Conservation (phyloP, 2,329 filamentous ascomycete genomes). For the Tympanopsis confertula region DNA sequence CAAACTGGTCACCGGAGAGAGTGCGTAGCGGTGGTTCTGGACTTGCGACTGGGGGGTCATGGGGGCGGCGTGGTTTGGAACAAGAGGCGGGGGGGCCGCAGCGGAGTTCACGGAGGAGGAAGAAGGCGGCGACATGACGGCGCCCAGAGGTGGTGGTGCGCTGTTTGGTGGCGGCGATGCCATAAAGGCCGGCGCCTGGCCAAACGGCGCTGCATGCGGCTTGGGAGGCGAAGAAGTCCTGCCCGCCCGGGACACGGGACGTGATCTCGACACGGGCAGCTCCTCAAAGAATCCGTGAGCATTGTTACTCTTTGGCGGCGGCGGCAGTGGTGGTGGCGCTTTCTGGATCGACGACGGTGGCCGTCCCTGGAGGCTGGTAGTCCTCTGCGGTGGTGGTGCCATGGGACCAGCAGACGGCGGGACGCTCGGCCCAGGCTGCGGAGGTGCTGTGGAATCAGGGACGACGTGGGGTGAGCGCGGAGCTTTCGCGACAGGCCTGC, state of each 20-base stretch:
- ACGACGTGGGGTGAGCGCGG: not conserved
- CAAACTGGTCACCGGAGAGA: constrained; percentile 21
- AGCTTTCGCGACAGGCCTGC: constrained; percentile 9
- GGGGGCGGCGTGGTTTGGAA: not conserved
- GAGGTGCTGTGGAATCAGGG: constrained; percentile 2
- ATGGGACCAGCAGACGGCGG: too few species aligned
- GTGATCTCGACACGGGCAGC: constrained; percentile 53
- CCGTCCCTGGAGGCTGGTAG: not conserved
- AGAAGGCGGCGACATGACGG: too few species aligned
- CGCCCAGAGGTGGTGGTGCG: too few species aligned
- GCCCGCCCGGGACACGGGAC: constrained; percentile 44
- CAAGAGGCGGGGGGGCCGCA: not conserved
- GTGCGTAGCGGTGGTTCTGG: constrained; percentile 3
- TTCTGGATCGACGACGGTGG: not conserved
- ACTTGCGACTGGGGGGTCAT: not conserved
- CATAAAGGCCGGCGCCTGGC: not conserved
- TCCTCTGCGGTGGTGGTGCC: not conserved
- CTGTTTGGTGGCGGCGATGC: too few species aligned
- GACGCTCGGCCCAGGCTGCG: too few species aligned
- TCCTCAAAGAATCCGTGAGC: constrained; percentile 68
- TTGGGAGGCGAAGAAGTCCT: constrained; percentile 28
- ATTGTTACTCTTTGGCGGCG: constrained; percentile 18
- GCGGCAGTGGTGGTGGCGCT: not conserved
- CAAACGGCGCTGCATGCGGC: constrained; percentile 11
- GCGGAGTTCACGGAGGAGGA: too few species aligned